Evolutionary conservation across 305 asterid genomes (phyloP).

Genomic region (Solanum hybrid): DNA sequence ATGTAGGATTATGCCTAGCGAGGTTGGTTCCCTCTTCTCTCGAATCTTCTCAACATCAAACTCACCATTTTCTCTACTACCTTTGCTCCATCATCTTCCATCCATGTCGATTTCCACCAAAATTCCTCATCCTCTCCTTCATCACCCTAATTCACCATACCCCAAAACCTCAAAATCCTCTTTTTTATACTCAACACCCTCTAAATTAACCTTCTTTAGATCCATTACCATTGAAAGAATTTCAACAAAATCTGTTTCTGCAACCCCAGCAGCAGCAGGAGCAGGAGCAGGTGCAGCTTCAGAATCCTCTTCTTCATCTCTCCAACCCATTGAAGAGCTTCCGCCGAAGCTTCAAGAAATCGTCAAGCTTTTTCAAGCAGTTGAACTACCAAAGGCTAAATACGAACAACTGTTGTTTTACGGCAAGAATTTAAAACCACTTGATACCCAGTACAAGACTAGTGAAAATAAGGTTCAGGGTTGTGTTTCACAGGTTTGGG

Average conservation of each 20-base stretch:
- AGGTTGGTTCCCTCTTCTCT: background rate
- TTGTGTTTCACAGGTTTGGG: constrained; percentile 91
- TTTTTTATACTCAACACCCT: constrained; percentile 19
- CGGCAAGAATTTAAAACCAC: constrained; percentile 51
- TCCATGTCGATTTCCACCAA: constrained; percentile 57
- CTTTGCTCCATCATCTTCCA: background rate
- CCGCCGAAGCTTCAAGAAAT: constrained; percentile 83
- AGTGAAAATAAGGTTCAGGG: constrained; percentile 66
- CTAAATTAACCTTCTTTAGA: constrained; percentile 21
- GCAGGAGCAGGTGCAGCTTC: constrained; percentile 10
- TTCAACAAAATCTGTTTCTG: constrained; percentile 32
- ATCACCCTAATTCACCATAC: constrained; percentile 17
- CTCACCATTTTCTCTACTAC: background rate
- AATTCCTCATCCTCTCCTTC: constrained; percentile 28
- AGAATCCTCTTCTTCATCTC: constrained; percentile 14
- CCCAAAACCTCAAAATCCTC: constrained; percentile 25
- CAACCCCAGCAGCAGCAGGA: constrained; percentile 15
- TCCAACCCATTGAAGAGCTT: constrained; percentile 59
- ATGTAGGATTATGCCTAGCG: background rate
- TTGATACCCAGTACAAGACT: constrained; percentile 44
- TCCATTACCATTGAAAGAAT: constrained; percentile 41
- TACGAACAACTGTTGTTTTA: constrained; percentile 68
- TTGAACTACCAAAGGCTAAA: constrained; percentile 60
- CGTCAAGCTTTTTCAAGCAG: constrained; percentile 59
- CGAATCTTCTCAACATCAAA: background rate